Base-by-base conservation (phyloP, 2,329 filamentous ascomycete genomes). In the Colletotrichum sansevieriae region DNA sequence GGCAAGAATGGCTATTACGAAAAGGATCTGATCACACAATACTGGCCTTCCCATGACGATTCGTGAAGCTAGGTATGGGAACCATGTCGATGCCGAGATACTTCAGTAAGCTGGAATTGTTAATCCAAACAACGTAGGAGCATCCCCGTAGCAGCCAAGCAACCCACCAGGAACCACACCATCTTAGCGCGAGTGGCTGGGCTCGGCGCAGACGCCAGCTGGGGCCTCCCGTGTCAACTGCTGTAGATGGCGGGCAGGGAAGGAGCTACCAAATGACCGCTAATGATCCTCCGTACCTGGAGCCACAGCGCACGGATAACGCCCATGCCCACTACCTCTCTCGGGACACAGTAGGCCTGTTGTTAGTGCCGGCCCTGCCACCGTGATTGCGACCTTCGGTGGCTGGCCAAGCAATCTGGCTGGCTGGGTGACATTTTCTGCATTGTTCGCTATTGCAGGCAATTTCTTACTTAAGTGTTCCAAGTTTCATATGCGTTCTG, bases 301-400 rank as follows among this genome's bases (percentile, higher is more conserved):
- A 37, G 52, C 41, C 47, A 44, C 62, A 65, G 66, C 56, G 66
- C 66, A 60, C 66, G 37, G 55, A 43, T 35, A 18, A 33, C 51
- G 37, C 63, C 44, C 35, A 47, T 20, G 35, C 39, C n/a, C 15
- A 62, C 52, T 22, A 9, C 29, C 29, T 29, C 7, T 7, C 29
- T 29, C 29, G 29, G 9, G 29, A 7, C 29, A 29, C 29, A 35
- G 37, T n/a, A 25, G 25, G 49, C 22, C 55, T 55, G 35, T 39
- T 35, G 41, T 65, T 68, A 65, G 66, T 56, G 62, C 13, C 56
- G 65, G 55, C 65, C 65, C 56, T 59, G 62, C 66, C 55, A 63
- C 60, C 29, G 37, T 46, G 29, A 49, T 43, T 35, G 37, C 54
- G 49, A 29, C 61, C 20, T 44, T 37, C 22, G 62, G 62, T 66